Base-by-base conservation (phyloP, 805 yeast genomes). In the Deakozyma indianensis region DNA sequence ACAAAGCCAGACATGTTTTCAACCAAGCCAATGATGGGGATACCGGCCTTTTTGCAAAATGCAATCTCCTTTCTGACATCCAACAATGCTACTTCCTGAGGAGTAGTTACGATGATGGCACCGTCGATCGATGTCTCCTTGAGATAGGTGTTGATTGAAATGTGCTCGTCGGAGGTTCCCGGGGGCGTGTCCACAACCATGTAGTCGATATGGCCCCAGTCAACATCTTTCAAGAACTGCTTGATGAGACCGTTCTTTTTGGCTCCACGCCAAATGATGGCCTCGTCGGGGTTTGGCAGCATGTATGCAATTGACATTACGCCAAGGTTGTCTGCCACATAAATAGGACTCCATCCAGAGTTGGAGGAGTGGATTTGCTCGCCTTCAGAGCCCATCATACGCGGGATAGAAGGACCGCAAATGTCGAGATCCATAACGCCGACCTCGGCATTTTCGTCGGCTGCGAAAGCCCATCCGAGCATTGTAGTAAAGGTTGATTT, bases 1-100 rank as follows among this genome's bases (percentile, higher is more conserved):
- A 92, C 97, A 65, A 92, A 92, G 2, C 98, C 99, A 5, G 95
- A 77, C 99, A 92, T 92, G 61, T 92, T 92, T 60, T 92, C 99
- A 18, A 92, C 96, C 14, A 92, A 63, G 0, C 99, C 99, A 41
- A 92, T 62, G 2, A 92, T 74, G 48, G 73, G 80, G 50, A 92
- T 87, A 1, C 78, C 80, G 1, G 97, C 97, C 61, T 92, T 92
- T 40, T 78, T 71, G 62, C 98, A 92, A 56, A 92, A 92, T 59
- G 90, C 94, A 20, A 92, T 84, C 58, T 92, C 98, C 62, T 92
- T 92, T 47, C 99, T 69, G 3, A 92, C 99, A 58, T 92, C 99
- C 41, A 92, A 65, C 35, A 92, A 66, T 0, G 98, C 94, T 20
- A 90, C 97, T 61, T 92, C 99, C 63, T 92, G 99, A 0, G 99